These are phyloP conservation scores for Earliella scabrosa DNA, from an alignment of 1,284 basidiomycete species.

Conservation along the genomic window DNA sequence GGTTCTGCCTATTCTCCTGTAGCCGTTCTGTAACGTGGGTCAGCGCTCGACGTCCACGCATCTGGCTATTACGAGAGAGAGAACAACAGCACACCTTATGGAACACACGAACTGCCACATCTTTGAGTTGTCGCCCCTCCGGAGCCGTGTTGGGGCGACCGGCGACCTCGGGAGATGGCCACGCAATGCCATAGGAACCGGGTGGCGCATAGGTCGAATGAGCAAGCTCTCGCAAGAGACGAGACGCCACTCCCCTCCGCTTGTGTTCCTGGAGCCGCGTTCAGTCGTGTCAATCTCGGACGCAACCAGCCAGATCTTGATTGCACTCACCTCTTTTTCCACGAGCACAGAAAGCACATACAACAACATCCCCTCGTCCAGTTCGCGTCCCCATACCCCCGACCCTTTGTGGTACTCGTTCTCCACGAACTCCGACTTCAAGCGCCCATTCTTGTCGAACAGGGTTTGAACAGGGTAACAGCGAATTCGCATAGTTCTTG, in stretches of 20 bases:
- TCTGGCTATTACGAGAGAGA: too few relatives aligned
- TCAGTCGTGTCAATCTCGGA: too few relatives aligned
- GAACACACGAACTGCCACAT: slow-evolving; percentile 24
- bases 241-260: slow-evolving; percentile 31
- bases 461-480: too few relatives aligned
- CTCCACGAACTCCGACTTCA: slow-evolving; percentile 33
- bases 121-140: slow-evolving; percentile 1
- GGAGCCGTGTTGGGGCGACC: background rate
- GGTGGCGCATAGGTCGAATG: slow-evolving; percentile 23
- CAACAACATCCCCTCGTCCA: slow-evolving; percentile 32
- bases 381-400: slow-evolving; percentile 37
- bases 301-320: too few relatives aligned
- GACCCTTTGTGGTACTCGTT: slow-evolving; percentile 35
- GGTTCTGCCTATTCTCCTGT: slow-evolving; percentile 21
- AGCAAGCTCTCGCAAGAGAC: slow-evolving; percentile 28
- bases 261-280: slow-evolving; percentile 10
- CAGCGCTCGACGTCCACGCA: too few relatives aligned
- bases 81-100: slow-evolving; percentile 18
- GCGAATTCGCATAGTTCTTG: too few relatives aligned
- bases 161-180: slow-evolving; percentile 16
- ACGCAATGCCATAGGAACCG: slow-evolving; percentile 25
- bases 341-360: slow-evolving; percentile 33
- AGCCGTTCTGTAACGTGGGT: slow-evolving; percentile 10
- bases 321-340: slow-evolving; percentile 24
- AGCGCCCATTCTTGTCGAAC: too few relatives aligned